Percentiles rank a stretch among this genome's conserved stretches.
phyloP scores from a whole-genome alignment of 257 asterid species.

The Fraxinus americana region DNA sequence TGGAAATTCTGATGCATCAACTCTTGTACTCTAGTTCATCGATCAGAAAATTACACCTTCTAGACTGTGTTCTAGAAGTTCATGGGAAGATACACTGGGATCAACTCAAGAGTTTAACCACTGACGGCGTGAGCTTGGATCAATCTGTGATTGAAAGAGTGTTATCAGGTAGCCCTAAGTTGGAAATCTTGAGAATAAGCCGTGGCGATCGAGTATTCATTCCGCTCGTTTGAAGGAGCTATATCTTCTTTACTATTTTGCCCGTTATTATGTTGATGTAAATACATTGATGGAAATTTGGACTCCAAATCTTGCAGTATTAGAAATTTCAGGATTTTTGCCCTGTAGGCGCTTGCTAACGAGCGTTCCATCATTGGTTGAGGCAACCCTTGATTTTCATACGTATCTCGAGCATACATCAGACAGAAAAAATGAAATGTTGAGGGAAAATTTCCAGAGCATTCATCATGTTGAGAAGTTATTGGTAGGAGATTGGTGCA shows the following conservation, averaged over 20 bases:
- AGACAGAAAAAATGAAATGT: neutral
- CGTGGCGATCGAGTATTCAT: neutral
- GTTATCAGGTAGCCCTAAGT: constrained; percentile 13
- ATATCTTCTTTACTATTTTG: no score
- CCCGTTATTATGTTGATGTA: neutral
- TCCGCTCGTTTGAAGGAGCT: constrained; percentile 15
- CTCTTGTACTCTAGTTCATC: neutral
- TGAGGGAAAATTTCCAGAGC: neutral
- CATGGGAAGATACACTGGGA: constrained; percentile 12
- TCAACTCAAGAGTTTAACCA: constrained; percentile 15
- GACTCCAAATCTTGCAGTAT: constrained; percentile 8
- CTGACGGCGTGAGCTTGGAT: neutral
- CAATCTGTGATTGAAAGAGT: neutral
- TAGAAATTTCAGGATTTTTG: no score
- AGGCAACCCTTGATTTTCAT: neutral
- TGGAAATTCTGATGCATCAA: no score
- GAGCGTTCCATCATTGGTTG: constrained; percentile 1
- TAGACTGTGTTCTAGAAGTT: no score
- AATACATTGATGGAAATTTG: neutral
- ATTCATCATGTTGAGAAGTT: constrained; percentile 19
- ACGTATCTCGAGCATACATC: no score
- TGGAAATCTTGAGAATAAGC: neutral
- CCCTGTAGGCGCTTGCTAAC: neutral
- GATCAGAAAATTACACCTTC: neutral
- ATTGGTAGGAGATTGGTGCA: neutral